Conservation (phyloP, 768 basidiomycete genomes). For the Psilocybe sp. region DNA sequence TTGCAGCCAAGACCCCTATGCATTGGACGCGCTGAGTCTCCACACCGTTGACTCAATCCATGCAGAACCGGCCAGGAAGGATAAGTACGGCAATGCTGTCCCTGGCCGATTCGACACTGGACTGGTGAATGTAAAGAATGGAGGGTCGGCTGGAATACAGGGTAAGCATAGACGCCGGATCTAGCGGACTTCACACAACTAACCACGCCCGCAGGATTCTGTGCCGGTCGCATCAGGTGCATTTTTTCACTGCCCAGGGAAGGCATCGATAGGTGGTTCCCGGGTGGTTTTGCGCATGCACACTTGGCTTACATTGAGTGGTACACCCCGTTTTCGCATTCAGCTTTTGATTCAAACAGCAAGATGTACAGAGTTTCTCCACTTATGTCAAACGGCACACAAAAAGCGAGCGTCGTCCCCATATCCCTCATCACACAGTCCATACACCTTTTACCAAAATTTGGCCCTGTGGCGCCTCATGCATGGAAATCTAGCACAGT, state of each 20-base stretch:
- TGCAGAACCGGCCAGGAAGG: constrained; percentile 15
- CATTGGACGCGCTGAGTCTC: background rate
- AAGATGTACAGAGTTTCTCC: constrained; percentile 24
- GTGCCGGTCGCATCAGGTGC: constrained; percentile 6
- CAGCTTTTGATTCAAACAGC: constrained; percentile 13
- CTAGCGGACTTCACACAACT: no score
- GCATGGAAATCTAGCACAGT: constrained; percentile 30
- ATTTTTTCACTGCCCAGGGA: constrained; percentile 10
- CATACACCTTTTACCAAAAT: constrained; percentile 29
- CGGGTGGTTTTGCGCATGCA: background rate
- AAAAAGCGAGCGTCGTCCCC: constrained; percentile 20
- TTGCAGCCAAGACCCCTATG: background rate
- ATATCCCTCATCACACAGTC: constrained; percentile 19
- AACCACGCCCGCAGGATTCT: no score
- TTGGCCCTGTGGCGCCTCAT: constrained; percentile 22
- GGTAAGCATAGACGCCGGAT: background rate
- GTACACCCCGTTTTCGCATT: constrained; percentile 11
- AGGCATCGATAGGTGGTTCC: constrained; percentile 1
- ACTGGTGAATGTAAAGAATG: background rate
- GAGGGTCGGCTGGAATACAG: background rate
- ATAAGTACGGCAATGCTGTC: constrained; percentile 12
- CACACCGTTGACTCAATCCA: constrained; percentile 21
- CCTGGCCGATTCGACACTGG: constrained; percentile 14
- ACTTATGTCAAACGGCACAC: background rate
- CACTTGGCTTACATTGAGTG: constrained; percentile 19